Evolutionary conservation across 2,329 filamentous ascomycete species (phyloP), one percentile per base, ranked within the genome.

Genomic region (Clarireedia hainanense): DNA sequence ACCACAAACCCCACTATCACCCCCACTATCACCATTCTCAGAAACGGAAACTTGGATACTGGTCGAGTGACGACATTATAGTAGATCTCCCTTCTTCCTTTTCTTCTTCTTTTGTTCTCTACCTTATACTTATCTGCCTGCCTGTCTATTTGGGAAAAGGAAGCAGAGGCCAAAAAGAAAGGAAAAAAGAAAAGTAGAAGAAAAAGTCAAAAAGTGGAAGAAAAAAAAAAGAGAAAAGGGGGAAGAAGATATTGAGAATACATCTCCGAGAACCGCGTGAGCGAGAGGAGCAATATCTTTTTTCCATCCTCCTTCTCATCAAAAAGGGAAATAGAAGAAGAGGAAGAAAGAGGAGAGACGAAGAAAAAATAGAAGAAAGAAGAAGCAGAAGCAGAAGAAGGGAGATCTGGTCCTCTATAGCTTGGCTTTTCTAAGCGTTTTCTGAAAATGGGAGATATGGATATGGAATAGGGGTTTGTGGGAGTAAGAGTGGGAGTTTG

Each of bases 211-310:
- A 15, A 24, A 23, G 4, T 3, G n/a, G 23, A 15, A 47, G 45
- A 10, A 47, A 2, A n/a, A 15, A 17, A 15, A 47, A 15, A 26
- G 17, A 20, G 46, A 17, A 49, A 6, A 6, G 30, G 36, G 23
- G 26, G 15, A 24, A 23, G 17, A 49, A 49, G 26, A 37, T 23
- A 49, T 36, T 9, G 47, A 49, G 47, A 49, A 49, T 12, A 49
- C 47, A 49, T 49, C 47, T 34, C 47, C 34, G n/a, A 17, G 26
- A 34, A 49, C 47, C 47, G 47, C 47, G n/a, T 2, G 9, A 17
- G 27, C 47, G 47, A 49, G 47, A 49, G 47, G 47, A 34, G 47
- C 47, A 34, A 36, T 49, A 37, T 49, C 47, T 36, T 34, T 48
- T n/a, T 42, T 42, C 15, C 15, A 4, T 42, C 6, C 7, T 42